Evolutionary conservation across 257 asterid genomes (phyloP).

Genomic region (Knoxia roxburghii): DNA sequence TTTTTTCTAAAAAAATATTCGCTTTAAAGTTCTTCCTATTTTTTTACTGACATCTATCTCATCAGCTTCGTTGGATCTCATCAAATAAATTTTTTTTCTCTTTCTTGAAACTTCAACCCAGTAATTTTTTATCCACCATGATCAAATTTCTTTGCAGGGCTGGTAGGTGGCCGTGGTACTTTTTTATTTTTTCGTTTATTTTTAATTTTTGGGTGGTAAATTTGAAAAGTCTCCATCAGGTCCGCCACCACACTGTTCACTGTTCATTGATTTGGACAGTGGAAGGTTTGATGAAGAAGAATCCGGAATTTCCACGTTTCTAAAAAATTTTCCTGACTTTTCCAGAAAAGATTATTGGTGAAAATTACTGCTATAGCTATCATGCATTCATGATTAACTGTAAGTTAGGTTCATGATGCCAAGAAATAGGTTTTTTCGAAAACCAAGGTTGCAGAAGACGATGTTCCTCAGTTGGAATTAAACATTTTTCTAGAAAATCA

Average conservation of each 20-base stretch:
- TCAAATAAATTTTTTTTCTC: background rate
- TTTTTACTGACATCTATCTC: background rate
- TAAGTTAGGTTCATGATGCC: conserved; percentile 9
- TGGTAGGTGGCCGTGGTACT: background rate
- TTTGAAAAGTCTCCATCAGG: background rate
- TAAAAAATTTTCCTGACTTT: background rate
- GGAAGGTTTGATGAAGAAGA: background rate
- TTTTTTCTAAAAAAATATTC: no score
- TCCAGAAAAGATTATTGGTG: background rate
- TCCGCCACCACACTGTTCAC: no score
- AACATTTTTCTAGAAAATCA: no score
- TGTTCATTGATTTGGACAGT: background rate
- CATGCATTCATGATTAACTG: conserved; percentile 6
- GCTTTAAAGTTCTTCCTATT: no score
- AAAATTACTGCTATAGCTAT: background rate
- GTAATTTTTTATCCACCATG: background rate
- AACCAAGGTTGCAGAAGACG: conserved; percentile 29
- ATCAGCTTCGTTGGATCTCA: background rate
- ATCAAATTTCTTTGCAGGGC: background rate
- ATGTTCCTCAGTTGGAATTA: no score
- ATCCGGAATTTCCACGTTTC: conserved; percentile 1
- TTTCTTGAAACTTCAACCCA: background rate
- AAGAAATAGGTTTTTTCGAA: conserved; percentile 26
- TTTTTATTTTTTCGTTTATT: background rate
- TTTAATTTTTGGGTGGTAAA: background rate